A percentile compares a stretch with the other conserved stretches of the same genome.
Conservation (phyloP, 805 yeast species). For the Cyberlindnera bimundalis region DNA sequence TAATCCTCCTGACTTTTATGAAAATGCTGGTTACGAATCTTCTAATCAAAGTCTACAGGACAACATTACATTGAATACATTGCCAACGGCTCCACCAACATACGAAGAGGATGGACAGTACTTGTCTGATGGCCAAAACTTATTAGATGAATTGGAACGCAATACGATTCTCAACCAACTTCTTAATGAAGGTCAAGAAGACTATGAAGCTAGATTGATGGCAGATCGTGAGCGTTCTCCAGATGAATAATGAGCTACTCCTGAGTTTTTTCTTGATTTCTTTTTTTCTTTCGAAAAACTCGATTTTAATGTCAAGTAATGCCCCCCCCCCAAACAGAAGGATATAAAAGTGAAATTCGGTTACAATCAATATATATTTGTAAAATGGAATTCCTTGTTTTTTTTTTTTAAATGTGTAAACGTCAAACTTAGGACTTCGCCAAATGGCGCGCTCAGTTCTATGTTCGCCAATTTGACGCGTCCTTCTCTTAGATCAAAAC, state of each 20-base stretch:
- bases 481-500: constrained; percentile 1
- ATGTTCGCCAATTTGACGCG: constrained; percentile 1
- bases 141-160: constrained; percentile 4
- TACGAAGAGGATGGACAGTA: constrained; percentile 25
- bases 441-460: too few species aligned
- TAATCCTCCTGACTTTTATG: constrained; percentile 28
- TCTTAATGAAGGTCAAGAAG: constrained; percentile 3
- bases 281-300: too few species aligned
- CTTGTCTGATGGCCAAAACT: neutral
- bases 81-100: constrained; percentile 35
- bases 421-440: neutral
- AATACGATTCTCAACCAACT: constrained; percentile 17
- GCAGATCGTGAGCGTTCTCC: constrained; percentile 9
- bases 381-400: too few species aligned
- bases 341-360: too few species aligned
- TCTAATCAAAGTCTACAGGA: constrained; percentile 30
- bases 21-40: constrained; percentile 29
- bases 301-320: neutral
- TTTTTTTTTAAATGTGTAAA: too few species aligned
- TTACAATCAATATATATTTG: too few species aligned
- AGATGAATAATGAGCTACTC: neutral
- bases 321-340: neutral
- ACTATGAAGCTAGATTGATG: constrained; percentile 12
- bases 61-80: constrained; percentile 32
- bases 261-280: neutral